A percentile compares a stretch with the other conserved stretches of the same genome.
Evolutionary conservation across 257 asterid species (phyloP).

Genomic region (Penstemon davidsonii): DNA sequence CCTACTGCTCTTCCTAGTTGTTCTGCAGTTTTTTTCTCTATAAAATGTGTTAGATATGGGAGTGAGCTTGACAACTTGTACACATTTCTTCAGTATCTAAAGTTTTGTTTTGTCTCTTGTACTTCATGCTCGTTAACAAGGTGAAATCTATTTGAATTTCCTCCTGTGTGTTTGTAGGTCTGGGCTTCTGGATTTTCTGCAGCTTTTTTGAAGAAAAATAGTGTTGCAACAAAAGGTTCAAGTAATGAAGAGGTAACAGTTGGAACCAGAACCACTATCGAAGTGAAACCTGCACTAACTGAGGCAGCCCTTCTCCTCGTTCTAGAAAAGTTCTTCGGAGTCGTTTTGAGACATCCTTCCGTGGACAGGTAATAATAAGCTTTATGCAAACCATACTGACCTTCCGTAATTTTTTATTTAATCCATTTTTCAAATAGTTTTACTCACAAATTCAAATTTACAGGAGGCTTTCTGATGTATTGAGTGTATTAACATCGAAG

Average conservation of each 20-base stretch:
- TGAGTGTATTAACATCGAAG: constrained; percentile 54
- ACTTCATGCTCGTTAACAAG: not conserved
- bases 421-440: not conserved
- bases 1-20: not conserved
- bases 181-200: constrained; percentile 96
- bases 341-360: constrained; percentile 71
- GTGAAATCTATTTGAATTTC: constrained; percentile 18
- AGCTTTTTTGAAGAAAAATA: constrained; percentile 81
- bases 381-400: not conserved
- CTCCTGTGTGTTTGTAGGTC: constrained; percentile 46
- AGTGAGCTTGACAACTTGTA: not conserved
- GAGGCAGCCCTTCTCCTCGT: constrained; percentile 69
- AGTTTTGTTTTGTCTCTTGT: not conserved
- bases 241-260: constrained; percentile 30
- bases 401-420: not conserved
- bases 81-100: not conserved
- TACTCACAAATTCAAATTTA: constrained; percentile 8
- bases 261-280: constrained; percentile 51
- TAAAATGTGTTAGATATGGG: not conserved
- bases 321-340: constrained; percentile 73
- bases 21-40: not conserved
- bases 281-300: constrained; percentile 64
- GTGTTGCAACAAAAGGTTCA: constrained; percentile 70
- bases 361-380: constrained; percentile 64
- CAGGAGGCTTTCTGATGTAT: constrained; percentile 85